Base-by-base conservation (phyloP, 257 asterid genomes). In the Salvia miltiorrhiza region DNA sequence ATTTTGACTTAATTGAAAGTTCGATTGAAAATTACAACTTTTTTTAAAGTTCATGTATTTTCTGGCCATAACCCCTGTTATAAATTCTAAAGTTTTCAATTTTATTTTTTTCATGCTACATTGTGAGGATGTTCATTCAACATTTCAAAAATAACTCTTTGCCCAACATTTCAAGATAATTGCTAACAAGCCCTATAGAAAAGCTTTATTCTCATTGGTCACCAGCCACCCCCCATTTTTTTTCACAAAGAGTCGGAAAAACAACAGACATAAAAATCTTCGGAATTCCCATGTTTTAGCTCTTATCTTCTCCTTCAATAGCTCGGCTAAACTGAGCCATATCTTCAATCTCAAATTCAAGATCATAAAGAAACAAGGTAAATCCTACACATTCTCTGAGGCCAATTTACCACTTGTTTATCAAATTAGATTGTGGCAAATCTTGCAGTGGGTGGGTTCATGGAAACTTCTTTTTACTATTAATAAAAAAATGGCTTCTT, bases 401-500 rank as follows among this genome's bases (percentile, higher is more conserved):
- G 52, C 54, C 33, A 17, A n/a, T 40, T 47, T 41, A 28, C 24
- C 65, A 9, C 61, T 41, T 26, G 12, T 57, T 63, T 67, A 47
- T 40, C 49, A 23, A 14, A 23, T 71, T 63, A 54, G 64, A 50
- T 82, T 47, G 63, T 21, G 65, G 73, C 52, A 58, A 69, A 40
- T 65, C 50, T 45, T 45, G 79, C 24, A 40, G 55, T 65, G 71
- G 76, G 55, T 65, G 71, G 76, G 66, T 72, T 72, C 74, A 65
- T 82, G 90, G 90, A 73, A 65, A 32, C 52, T 63, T 72, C 52
- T 16, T 35, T 43, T 71, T 71, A 54, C 40, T 9, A 1, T 59
- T 68, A 35, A 57, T 81, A 72, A 26, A 72, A 78, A 71, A 41
- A 90, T 88, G 95, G 87, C 98, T 19, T 82, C 89, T 75, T 75